Base-by-base conservation (phyloP, 768 basidiomycete species). In the Rhizopogon vinicolor region DNA sequence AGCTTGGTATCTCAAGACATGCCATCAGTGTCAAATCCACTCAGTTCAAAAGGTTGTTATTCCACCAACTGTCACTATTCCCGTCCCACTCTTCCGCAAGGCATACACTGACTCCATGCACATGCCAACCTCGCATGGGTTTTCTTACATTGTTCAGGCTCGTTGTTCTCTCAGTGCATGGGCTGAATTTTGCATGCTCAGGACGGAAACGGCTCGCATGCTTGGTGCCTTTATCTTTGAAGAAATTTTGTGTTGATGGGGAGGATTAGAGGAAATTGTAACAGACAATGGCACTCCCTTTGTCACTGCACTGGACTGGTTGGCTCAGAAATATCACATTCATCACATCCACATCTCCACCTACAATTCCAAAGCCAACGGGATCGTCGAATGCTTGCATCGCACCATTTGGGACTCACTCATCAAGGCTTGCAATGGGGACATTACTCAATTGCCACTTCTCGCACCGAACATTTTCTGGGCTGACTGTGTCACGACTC, bases 351-450 rank as follows among this genome's bases (percentile, higher is more conserved):
- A 64, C 0, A 75, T 78, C 2, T 73, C 70, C 1, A 60, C 66
- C 0, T 78, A 77, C 62, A 78, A 78, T 48, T 75, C 71, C 0
- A 69, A 62, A 3, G 72, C 72, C 0, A 77, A 78, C 18, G 71
- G 76, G 0, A 48, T 68, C 1, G 63, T 75, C 0, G 70, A 78
- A 18, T 44, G 63, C 0, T 54, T 53, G 10, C 67, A 69, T 28
- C 54, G 60, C 52, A 66, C 69, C 49, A 58, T 75, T 2, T 59
- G 69, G 0, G 63, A 76, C 52, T 62, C 69, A 0, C 41, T 77
- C 0, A 58, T 68, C 49, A 77, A 76, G 29, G 65, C 72, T 0
- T 58, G 62, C 3, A 64, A 67, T 3, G 68, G 72, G 1, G 64
- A 72, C 28, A 41, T 63, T 28, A 25, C 56, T 0, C 64, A 66